Evolutionary conservation across 75 land plant species (phyloP).

Genomic region (Cryptomeria japonica): DNA sequence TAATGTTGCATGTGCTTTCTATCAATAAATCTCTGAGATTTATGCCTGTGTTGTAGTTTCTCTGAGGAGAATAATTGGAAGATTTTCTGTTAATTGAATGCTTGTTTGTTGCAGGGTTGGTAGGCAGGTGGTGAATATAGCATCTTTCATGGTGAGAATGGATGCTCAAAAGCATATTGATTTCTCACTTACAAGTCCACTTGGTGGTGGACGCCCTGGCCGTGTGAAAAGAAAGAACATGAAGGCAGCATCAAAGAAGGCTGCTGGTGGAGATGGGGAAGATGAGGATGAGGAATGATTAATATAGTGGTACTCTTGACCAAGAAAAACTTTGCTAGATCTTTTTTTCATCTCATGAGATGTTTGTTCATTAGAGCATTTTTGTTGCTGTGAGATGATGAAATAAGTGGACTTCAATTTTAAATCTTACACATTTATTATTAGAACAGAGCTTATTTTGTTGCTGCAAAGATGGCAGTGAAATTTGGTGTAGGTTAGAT

Average conservation of each 20-base stretch:
- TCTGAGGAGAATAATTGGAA: neutral
- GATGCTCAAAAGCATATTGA: slow-evolving; percentile 73
- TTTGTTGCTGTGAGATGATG: neutral
- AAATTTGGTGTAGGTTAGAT: neutral
- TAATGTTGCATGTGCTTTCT: neutral
- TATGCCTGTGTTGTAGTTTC: too few species aligned
- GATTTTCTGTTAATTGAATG: neutral
- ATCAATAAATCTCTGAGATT: neutral
- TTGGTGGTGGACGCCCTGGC: slow-evolving; percentile 62
- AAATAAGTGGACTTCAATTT: neutral
- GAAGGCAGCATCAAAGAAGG: slow-evolving; percentile 69
- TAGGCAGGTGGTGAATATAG: slow-evolving; percentile 61
- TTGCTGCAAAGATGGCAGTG: neutral
- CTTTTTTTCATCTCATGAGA: neutral
- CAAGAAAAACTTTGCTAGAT: neutral
- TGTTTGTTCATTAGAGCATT: neutral
- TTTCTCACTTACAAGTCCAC: slow-evolving; percentile 56
- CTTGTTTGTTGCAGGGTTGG: slow-evolving; percentile 29
- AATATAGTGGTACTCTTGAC: neutral
- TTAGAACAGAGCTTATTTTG: neutral
- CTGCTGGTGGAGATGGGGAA: slow-evolving; percentile 67
- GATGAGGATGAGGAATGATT: slow-evolving; percentile 60
- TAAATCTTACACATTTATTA: neutral
- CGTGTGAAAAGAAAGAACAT: slow-evolving; percentile 67
- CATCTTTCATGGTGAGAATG: slow-evolving; percentile 63